A percentile compares a stretch with the other conserved stretches of the same genome.
These are phyloP conservation scores for Zizania palustris DNA, from an alignment of 202 grass and related monocot species.

Conservation along the genomic window DNA sequence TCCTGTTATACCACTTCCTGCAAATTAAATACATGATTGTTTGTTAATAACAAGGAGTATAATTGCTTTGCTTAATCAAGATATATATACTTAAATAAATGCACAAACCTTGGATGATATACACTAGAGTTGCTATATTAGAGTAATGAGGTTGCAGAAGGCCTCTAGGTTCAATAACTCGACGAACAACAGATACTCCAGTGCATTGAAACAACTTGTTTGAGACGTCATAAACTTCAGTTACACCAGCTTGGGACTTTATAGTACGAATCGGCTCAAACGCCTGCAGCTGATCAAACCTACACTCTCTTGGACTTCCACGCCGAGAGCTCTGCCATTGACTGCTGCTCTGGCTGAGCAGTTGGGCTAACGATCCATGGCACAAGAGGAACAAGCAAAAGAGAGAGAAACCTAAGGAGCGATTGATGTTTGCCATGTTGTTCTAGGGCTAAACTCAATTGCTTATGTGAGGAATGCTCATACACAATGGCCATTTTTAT, in stretches of 20 bases:
- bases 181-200: constrained; percentile 20
- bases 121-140: constrained; percentile 39
- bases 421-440: background rate
- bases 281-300: constrained; percentile 41
- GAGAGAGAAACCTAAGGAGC: background rate
- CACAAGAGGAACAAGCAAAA: background rate
- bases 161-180: constrained; percentile 40
- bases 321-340: constrained; percentile 35
- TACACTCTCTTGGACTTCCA: constrained; percentile 29
- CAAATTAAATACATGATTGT: background rate
- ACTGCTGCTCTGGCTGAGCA: constrained; percentile 8
- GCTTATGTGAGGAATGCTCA: background rate
- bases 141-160: constrained; percentile 44
- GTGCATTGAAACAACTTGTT: constrained; percentile 43
- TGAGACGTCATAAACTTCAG: constrained; percentile 38
- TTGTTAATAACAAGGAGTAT: constrained; percentile 1
- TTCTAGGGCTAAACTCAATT: background rate
- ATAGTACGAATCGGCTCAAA: constrained; percentile 16
- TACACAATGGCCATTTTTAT: background rate
- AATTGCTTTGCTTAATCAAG: background rate
- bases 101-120: constrained; percentile 46
- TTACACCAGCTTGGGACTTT: constrained; percentile 42
- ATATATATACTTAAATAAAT: background rate
- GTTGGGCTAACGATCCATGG: background rate
- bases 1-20: constrained; percentile 43